phyloP scores from a whole-genome alignment of 257 asterid genomes.

The Cordia subcordata region DNA sequence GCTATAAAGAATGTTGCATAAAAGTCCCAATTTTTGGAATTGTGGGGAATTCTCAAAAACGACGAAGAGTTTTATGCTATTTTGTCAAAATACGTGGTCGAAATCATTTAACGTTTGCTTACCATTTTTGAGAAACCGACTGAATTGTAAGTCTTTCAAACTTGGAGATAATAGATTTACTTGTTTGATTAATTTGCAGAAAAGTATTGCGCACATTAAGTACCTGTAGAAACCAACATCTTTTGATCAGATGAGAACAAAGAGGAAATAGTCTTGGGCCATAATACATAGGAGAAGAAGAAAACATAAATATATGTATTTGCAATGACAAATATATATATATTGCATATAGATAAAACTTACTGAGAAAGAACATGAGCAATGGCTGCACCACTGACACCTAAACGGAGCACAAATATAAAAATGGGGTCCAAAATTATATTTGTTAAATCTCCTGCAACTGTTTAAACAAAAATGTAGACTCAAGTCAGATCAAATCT shows the following conservation, averaged over 20 bases:
- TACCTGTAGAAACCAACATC: slow-evolving; percentile 38
- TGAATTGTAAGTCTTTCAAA: slow-evolving; percentile 55
- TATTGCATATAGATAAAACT: too few relatives aligned
- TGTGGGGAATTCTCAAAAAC: too few relatives aligned
- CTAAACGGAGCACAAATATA: slow-evolving; percentile 64
- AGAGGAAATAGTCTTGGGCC: too few relatives aligned
- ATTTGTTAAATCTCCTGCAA: slow-evolving; percentile 66
- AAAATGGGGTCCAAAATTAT: slow-evolving; percentile 83
- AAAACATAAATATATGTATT: background rate
- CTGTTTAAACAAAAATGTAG: slow-evolving; percentile 26
- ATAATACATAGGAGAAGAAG: too few relatives aligned
- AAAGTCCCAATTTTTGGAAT: too few relatives aligned
- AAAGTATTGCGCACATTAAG: slow-evolving; percentile 61
- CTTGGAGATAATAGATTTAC: slow-evolving; percentile 80
- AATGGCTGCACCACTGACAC: slow-evolving; percentile 95
- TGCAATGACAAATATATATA: background rate
- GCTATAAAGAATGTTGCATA: too few relatives aligned
- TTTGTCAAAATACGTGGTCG: too few relatives aligned
- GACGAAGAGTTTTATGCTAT: too few relatives aligned
- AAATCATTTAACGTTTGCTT: too few relatives aligned
- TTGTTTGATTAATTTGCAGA: slow-evolving; percentile 55
- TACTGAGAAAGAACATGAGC: slow-evolving; percentile 97
- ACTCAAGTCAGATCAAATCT: too few relatives aligned
- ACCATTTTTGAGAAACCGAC: slow-evolving; percentile 83
- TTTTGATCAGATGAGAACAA: too few relatives aligned